Base-by-base conservation (phyloP, 1,284 basidiomycete species). In the Moesziomyces sp. region DNA sequence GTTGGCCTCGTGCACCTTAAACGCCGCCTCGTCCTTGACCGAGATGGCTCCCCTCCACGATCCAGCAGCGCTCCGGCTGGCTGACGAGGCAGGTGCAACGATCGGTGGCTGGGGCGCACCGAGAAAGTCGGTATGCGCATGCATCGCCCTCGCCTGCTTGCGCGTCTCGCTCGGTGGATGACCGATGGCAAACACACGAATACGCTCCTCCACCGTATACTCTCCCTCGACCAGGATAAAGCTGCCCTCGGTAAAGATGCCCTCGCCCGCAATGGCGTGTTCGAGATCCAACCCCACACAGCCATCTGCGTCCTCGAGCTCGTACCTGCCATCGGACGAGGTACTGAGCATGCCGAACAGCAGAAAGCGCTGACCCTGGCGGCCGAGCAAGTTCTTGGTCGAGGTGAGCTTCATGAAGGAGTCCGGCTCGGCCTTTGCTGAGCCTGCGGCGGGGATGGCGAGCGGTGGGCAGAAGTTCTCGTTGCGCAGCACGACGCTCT, bases 201-300 rank as follows among this genome's bases (percentile, higher is more conserved):
- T 87, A 1, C 89, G 92, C 52, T 92, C 92, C 30, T 98, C 93
- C 64, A 94, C 90, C 0, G 93, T 97, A 83, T 98, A 99, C 80
- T 95, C 93, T 35, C 97, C 97, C 85, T 99, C 97, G 0, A 98
- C 90, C 10, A 99, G 88, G 1, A 94, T 93, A 85, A 97, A 92
- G 65, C 91, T 93, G 0, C 97, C 97, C 84, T 99, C 95, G 0
- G 95, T 97, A 81, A 98, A 99, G 16, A 99, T 85, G 0, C 97
- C 97, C 83, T 97, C 95, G 46, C 94, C 94, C 6, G 96, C 95
- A 65, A 72, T 61, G 23, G 96, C 88, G 77, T 92, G 90, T 5
- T 91, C 89, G 78, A 98, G 91, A 83, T 99, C 94, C 30, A 99
- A 87, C 53, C 90, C 91, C 0, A 99, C 95, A 23, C 87, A 87